Conservation (phyloP, 306 rosid genomes). For the Quercus berberidifolia region DNA sequence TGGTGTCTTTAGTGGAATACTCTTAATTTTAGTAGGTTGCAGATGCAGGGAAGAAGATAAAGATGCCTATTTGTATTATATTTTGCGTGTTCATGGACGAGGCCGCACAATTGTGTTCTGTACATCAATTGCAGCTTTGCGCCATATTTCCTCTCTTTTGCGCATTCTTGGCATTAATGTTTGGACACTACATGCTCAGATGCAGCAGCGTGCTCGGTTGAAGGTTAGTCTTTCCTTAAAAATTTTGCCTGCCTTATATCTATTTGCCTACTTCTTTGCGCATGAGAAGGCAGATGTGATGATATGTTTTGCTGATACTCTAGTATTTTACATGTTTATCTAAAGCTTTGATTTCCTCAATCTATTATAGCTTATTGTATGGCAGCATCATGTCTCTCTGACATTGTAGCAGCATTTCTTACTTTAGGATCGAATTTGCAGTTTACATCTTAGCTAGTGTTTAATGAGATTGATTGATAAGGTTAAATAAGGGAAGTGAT, state of each 20-base stretch:
- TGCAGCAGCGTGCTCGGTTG: constrained; percentile 88
- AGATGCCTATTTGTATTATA: constrained; percentile 88
- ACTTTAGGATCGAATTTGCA: not conserved
- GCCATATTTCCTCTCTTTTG: constrained; percentile 78
- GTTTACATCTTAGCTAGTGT: not conserved
- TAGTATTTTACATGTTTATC: not conserved
- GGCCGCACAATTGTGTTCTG: constrained; percentile 94
- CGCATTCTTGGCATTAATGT: constrained; percentile 68
- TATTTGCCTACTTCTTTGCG: constrained; percentile 10
- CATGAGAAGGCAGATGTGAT: constrained; percentile 3
- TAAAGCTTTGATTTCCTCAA: not conserved
- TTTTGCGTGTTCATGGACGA: constrained; percentile 78
- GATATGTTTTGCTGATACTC: not conserved
- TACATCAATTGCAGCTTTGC: constrained; percentile 85
- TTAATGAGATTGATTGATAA: not conserved
- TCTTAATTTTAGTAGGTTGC: constrained; percentile 33
- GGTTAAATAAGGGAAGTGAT: not conserved
- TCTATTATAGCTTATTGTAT: not conserved
- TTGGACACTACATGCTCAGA: constrained; percentile 88
- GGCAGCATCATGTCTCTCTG: not conserved
- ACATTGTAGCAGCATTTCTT: not conserved
- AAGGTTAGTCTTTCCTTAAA: constrained; percentile 49
- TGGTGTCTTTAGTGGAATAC: not conserved
- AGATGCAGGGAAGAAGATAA: constrained; percentile 96
- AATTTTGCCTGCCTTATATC: not conserved